Evolutionary conservation across 2,329 filamentous ascomycete genomes (phyloP), one percentile per base, ranked within the genome.

Genomic region (Colletotrichum liriopes): DNA sequence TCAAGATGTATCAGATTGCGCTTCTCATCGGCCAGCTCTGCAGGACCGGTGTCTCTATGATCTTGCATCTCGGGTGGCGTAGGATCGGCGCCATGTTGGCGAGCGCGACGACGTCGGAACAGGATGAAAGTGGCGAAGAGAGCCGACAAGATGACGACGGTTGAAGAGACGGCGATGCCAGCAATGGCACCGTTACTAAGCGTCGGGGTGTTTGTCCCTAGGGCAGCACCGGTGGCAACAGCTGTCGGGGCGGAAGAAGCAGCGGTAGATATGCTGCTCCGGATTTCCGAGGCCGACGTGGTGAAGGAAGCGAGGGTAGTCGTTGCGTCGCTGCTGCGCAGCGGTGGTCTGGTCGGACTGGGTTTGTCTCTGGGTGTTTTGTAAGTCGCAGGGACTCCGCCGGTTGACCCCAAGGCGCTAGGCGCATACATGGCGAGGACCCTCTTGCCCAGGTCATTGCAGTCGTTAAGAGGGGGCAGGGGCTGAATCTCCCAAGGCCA

Each of bases 341-440:
- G 9, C 1, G 43, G 45, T 29, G 61, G 67, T 26, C 54, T 58
- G 5, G 69, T 55, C 3, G 47, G 65, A 11, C 39, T 32, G 29
- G 65, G 65, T 45, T 43, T 69, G 41, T 14, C 37, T 41, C 3
- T n/a, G 16, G 14, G 29, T 47, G 29, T n/a, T 16, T 23, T 59
- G 12, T 61, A 55, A 3, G 23, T 52, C 14, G 26, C 16, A 1
- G 69, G 69, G 3, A 72, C 69, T 5, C 59, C 43, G 2, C 69
- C 69, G 2, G 65, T 72, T 0, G 69, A 54, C 14, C 52, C 52
- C 32, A 72, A 37, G 18, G 11, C n/a, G 18, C 0, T 32, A 2
- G 65, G 52, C 0, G 65, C 69, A 12, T 68, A 72, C 29, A 72
- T 37, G 32, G 69, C 69, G 2, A 69, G 59, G 2, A 72, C 69